Conservation (phyloP, 2,329 filamentous ascomycete genomes). For the Fusarium virguliforme region DNA sequence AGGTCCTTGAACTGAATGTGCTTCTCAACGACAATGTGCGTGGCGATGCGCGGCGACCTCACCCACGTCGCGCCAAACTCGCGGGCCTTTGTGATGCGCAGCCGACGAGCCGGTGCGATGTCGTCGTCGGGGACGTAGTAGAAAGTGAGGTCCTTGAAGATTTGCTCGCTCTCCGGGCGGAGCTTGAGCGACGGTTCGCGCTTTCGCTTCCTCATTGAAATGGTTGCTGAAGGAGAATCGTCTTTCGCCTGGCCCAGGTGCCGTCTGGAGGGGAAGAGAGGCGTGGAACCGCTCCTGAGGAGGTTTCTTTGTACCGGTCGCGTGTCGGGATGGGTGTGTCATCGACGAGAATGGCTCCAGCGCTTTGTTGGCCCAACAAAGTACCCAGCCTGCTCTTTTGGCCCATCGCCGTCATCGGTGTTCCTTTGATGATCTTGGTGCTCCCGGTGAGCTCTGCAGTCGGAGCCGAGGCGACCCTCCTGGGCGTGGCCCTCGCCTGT, state of each 20-base stretch:
- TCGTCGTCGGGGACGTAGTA: slow-evolving; percentile 89
- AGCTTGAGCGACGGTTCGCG: slow-evolving; percentile 59
- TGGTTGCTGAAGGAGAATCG: slow-evolving; percentile 49
- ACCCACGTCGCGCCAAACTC: slow-evolving; percentile 84
- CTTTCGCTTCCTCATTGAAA: slow-evolving; percentile 64
- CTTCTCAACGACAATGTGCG: slow-evolving; percentile 86
- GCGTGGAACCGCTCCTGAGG: slow-evolving; percentile 54
- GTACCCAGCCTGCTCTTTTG: slow-evolving; percentile 44
- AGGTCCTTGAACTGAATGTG: slow-evolving; percentile 76
- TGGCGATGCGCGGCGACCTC: slow-evolving; percentile 72
- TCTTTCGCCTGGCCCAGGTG: slow-evolving; percentile 18
- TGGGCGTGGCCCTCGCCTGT: slow-evolving; percentile 36
- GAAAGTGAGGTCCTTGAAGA: slow-evolving; percentile 75
- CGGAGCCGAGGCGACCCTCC: slow-evolving; percentile 41
- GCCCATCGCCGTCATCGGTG: slow-evolving; percentile 47
- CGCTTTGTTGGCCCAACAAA: slow-evolving; percentile 39
- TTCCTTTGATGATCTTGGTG: slow-evolving; percentile 51
- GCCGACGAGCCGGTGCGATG: slow-evolving; percentile 74
- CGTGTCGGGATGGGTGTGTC: slow-evolving; percentile 52
- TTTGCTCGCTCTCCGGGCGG: slow-evolving; percentile 67
- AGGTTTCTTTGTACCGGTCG: slow-evolving; percentile 37
- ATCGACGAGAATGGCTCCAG: slow-evolving; percentile 45
- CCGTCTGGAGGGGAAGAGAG: slow-evolving; percentile 46
- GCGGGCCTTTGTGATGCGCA: slow-evolving; percentile 81
- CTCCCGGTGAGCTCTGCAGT: slow-evolving; percentile 26